Evolutionary conservation across 306 rosid species (phyloP).

Genomic region (Castanopsis chinensis): DNA sequence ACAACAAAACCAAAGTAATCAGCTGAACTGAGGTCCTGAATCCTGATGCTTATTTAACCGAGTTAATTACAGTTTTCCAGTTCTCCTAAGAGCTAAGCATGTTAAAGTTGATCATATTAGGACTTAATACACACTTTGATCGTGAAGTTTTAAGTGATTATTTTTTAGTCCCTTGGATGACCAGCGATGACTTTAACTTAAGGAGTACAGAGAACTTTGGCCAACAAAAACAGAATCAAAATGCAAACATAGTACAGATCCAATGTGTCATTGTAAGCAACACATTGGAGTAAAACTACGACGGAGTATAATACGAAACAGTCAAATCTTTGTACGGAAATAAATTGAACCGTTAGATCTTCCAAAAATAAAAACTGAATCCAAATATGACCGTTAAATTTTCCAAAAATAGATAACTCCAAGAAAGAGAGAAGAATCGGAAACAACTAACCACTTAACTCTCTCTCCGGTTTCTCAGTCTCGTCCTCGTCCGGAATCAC

Average conservation of each 20-base stretch:
- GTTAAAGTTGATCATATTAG: background rate
- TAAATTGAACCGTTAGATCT: background rate
- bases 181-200: too few relatives aligned
- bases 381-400: background rate
- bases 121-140: too few relatives aligned
- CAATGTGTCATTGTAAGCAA: background rate
- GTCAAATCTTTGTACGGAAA: too few relatives aligned
- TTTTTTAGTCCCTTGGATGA: too few relatives aligned
- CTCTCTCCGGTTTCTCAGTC: conserved; percentile 11
- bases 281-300: too few relatives aligned
- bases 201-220: background rate
- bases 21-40: too few relatives aligned
- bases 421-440: background rate
- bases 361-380: background rate
- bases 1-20: background rate
- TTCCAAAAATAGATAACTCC: background rate
- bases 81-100: background rate
- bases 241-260: background rate
- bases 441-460: conserved; percentile 29
- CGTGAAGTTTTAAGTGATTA: too few relatives aligned
- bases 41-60: too few relatives aligned
- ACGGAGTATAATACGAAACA: too few relatives aligned
- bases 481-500: conserved; percentile 7
- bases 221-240: background rate
- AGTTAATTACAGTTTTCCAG: too few relatives aligned